Evolutionary conservation across 768 basidiomycete genomes (phyloP).

Genomic region (Lactifluus subvellereus): DNA sequence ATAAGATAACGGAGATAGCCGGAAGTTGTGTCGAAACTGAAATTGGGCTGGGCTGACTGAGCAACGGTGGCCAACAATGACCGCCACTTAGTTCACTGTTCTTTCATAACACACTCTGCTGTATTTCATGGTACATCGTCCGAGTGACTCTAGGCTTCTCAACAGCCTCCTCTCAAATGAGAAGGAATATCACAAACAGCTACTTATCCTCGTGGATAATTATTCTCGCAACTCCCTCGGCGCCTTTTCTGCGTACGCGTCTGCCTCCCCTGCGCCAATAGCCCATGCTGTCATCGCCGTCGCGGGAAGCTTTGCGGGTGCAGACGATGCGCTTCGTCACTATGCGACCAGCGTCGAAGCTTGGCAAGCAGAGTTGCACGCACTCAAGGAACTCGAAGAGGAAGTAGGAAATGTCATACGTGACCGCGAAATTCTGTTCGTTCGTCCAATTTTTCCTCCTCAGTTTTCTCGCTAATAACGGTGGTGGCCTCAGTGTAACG

Average conservation of each 20-base stretch:
- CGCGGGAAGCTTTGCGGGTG: conserved; percentile 51
- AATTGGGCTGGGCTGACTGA: not conserved
- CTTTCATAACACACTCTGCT: not conserved
- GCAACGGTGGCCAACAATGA: not conserved
- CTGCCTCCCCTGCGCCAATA: conserved; percentile 52
- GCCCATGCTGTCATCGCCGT: conserved; percentile 51
- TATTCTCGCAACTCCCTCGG: conserved; percentile 55
- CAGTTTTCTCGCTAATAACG: not conserved
- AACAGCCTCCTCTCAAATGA: conserved; percentile 61
- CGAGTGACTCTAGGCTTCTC: conserved; percentile 69
- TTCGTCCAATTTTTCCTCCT: not conserved
- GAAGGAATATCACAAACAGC: conserved; percentile 63
- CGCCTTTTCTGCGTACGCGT: conserved; percentile 67
- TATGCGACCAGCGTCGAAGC: conserved; percentile 58
- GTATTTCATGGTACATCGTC: conserved; percentile 59
- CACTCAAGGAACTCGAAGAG: conserved; percentile 63
- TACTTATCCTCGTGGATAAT: conserved; percentile 47
- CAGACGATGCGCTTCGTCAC: conserved; percentile 60
- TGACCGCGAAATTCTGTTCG: conserved; percentile 75
- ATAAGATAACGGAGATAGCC: not conserved
- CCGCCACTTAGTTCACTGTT: not conserved
- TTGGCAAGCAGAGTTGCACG: conserved; percentile 57
- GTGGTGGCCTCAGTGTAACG: conserved; percentile 47
- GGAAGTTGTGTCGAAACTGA: not conserved
- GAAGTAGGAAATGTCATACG: conserved; percentile 64